Evolutionary conservation across 148 eudicot genomes (phyloP).

Genomic region (Chenopodium suecicum): DNA sequence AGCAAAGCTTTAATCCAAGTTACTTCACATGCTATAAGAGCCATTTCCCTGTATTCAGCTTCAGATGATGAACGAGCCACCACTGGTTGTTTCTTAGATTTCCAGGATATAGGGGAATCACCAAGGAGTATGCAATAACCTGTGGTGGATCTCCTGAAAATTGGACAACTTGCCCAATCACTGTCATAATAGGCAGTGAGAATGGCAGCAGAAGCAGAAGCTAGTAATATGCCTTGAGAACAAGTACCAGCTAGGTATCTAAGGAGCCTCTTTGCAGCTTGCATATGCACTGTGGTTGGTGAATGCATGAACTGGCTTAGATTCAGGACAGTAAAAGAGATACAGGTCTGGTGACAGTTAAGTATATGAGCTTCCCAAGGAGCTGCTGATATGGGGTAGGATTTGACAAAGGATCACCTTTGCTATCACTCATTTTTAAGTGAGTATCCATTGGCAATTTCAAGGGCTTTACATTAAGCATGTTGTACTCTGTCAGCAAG

Average conservation of each 20-base stretch:
- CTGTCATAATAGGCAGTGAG: background rate
- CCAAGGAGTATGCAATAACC: background rate
- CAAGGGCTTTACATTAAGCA: background rate
- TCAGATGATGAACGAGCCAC: background rate
- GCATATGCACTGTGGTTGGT: background rate
- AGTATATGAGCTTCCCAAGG: background rate
- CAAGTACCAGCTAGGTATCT: background rate
- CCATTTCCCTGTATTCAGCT: constrained; percentile 7
- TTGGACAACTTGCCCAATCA: background rate
- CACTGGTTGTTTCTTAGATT: background rate
- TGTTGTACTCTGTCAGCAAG: background rate
- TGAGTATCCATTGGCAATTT: background rate
- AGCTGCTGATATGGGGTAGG: background rate
- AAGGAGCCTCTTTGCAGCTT: background rate
- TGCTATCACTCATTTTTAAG: background rate
- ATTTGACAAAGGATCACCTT: too few relatives aligned
- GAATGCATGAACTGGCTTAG: constrained; percentile 2
- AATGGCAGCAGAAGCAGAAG: background rate
- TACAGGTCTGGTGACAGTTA: background rate
- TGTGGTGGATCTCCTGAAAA: background rate
- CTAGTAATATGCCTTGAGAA: constrained; percentile 1
- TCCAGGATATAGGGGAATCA: background rate
- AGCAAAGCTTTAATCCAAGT: background rate
- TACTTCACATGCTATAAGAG: background rate
- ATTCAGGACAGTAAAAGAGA: background rate